phyloP scores from a whole-genome alignment of 2,329 filamentous ascomycete genomes.

The Talaromyces marneffei region DNA sequence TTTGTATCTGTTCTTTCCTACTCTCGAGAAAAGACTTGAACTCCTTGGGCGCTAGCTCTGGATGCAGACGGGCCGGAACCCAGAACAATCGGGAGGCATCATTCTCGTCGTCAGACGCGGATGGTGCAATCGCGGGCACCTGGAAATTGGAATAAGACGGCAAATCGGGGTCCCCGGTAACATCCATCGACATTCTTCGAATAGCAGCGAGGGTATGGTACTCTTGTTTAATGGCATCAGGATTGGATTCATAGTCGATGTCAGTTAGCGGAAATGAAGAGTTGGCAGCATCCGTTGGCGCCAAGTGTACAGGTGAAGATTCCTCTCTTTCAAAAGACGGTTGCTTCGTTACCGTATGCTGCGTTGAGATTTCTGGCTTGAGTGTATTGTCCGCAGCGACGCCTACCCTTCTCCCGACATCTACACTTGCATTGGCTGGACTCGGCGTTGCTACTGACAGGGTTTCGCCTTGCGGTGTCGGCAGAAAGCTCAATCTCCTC shows the following conservation, averaged over 20 bases:
- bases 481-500: conserved; percentile 71
- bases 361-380: conserved; percentile 18
- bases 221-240: conserved; percentile 84
- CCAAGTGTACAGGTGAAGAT: conserved; percentile 49
- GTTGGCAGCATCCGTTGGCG: conserved; percentile 51
- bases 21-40: conserved; percentile 97
- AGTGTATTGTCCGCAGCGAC: conserved; percentile 29
- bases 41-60: conserved; percentile 88
- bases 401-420: conserved; percentile 16
- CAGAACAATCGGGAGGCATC: conserved; percentile 86
- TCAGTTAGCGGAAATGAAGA: conserved; percentile 70
- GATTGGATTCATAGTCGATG: conserved; percentile 82
- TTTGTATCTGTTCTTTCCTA: conserved; percentile 80
- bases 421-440: conserved; percentile 16
- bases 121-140: conserved; percentile 40
- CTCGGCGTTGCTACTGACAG: conserved; percentile 35
- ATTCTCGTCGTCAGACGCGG: conserved; percentile 61
- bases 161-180: conserved; percentile 58
- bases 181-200: conserved; percentile 90
- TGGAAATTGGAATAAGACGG: conserved; percentile 38
- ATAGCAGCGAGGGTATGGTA: conserved; percentile 87
- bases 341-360: conserved; percentile 14
- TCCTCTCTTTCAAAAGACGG: conserved; percentile 41
- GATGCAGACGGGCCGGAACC: conserved; percentile 91
- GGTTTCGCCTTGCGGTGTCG: conserved; percentile 40